Conservation (phyloP, 177 flowering plant genomes). For the Vitis hybrid region DNA sequence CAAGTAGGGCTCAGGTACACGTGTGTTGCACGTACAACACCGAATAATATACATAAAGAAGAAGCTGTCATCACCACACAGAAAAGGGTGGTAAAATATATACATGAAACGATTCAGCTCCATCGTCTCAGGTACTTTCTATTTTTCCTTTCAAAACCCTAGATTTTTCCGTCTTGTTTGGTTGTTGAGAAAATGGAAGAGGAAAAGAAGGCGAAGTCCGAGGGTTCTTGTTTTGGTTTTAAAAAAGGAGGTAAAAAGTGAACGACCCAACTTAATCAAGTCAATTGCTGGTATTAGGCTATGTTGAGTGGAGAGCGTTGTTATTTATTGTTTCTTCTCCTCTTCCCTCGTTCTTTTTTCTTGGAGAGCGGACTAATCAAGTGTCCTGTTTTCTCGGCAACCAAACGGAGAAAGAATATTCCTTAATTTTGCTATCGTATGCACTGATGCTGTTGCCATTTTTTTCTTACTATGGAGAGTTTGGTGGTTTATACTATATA, state of each 20-base stretch:
- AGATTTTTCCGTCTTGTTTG: background rate
- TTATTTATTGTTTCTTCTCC: background rate
- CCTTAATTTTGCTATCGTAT: too few species aligned
- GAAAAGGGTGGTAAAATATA: too few species aligned
- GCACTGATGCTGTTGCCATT: too few species aligned
- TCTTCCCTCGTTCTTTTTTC: too few species aligned
- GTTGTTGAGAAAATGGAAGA: constrained; percentile 3
- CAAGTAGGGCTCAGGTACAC: too few species aligned
- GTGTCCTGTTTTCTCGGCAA: background rate
- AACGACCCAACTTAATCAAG: background rate
- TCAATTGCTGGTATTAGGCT: background rate
- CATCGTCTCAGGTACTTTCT: background rate
- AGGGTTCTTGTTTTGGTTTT: too few species aligned
- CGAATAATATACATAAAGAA: too few species aligned
- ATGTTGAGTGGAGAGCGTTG: background rate
- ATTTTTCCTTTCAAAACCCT: background rate
- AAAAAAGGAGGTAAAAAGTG: background rate
- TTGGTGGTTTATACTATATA: background rate
- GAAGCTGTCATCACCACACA: too few species aligned
- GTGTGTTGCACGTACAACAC: too few species aligned
- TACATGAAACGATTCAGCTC: too few species aligned
- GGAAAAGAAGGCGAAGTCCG: background rate
- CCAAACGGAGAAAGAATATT: background rate
- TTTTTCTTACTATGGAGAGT: background rate
- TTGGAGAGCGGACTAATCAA: background rate